Base-by-base conservation (phyloP, 2,329 filamentous ascomycete species). In the Aspergillus phoenicis region DNA sequence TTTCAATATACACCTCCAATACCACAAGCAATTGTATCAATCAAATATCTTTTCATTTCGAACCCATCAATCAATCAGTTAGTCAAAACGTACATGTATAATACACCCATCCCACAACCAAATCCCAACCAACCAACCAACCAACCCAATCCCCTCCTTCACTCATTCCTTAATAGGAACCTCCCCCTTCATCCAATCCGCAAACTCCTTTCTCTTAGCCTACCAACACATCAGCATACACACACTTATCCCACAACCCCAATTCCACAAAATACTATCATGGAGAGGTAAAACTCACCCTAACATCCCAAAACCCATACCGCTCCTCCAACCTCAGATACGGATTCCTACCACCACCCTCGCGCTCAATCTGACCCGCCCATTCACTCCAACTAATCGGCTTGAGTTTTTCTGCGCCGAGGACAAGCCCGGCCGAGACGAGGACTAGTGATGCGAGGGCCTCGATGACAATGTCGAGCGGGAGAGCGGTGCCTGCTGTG, bases 351-450 rank as follows among this genome's bases (percentile, higher is more conserved):
- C 85, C 79, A 64, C 84, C 89, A 63, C 79, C 82, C 41, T 88
- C 86, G 74, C 86, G 88, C 71, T 91, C 87, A 38, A 89, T 86
- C 70, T 90, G 84, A 28, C 89, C 88, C 76, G 68, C 90, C 90
- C 78, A 95, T 84, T 63, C 90, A 83, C 82, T 96, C 91, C 73
- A 98, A 84, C 81, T 93, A 68, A 98, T 94, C 2, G 95, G 95
- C 74, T 91, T 89, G 64, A 98, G 82, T 48, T 87, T 86, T 11
- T 91, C 88, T 3, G 91, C 89, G 38, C 88, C 88, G 0, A 92
- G 77, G 0, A 97, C 92, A 28, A 98, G 86, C 45, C 94, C 95
- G 0, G 92, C 75, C 58, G 89, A 91, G n/a, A 96, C 84, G n/a
- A 93, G 74, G 24, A 96, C 76, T 5, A 95, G 89, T 1, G 93